Evolutionary conservation across 495 filamentous ascomycete species (phyloP).

Genomic region (Xylaria scruposa): DNA sequence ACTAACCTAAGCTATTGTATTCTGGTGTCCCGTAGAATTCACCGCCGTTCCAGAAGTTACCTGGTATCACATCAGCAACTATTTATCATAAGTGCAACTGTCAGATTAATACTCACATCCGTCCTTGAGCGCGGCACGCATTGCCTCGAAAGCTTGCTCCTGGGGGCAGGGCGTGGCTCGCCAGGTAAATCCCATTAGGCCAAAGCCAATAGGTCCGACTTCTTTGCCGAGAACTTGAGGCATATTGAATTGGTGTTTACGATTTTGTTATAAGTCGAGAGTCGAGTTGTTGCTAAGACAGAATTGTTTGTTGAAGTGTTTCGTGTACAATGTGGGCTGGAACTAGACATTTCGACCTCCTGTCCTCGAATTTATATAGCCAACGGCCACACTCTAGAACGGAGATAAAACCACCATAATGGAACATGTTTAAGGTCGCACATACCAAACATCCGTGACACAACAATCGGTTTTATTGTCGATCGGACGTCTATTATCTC

Average conservation of each 20-base stretch:
- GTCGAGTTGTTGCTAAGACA: neutral
- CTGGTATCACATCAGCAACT: neutral
- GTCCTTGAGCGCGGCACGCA: conserved; percentile 67
- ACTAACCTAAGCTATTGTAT: conserved; percentile 59
- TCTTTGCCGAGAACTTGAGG: conserved; percentile 56
- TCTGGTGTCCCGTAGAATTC: conserved; percentile 78
- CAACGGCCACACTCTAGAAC: neutral
- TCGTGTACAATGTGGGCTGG: neutral
- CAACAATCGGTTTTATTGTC: conserved; percentile 1
- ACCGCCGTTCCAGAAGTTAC: conserved; percentile 79
- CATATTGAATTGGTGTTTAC: conserved; percentile 39
- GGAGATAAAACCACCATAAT: neutral
- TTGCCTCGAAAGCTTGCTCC: conserved; percentile 68
- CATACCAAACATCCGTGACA: neutral
- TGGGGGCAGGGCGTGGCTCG: conserved; percentile 59
- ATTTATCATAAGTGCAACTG: neutral
- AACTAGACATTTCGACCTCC: neutral
- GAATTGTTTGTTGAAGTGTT: neutral
- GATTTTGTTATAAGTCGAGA: neutral
- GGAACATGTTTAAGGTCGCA: neutral
- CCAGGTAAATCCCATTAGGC: conserved; percentile 79
- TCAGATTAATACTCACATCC: conserved; percentile 47
- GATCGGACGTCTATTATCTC: conserved; percentile 11
- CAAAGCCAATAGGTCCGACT: conserved; percentile 62
- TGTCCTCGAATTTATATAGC: neutral